A percentile compares a stretch with the other conserved stretches of the same genome.
Evolutionary conservation across 169 alveolate species (phyloP).

Genomic region (Toxoplasma gondii): DNA sequence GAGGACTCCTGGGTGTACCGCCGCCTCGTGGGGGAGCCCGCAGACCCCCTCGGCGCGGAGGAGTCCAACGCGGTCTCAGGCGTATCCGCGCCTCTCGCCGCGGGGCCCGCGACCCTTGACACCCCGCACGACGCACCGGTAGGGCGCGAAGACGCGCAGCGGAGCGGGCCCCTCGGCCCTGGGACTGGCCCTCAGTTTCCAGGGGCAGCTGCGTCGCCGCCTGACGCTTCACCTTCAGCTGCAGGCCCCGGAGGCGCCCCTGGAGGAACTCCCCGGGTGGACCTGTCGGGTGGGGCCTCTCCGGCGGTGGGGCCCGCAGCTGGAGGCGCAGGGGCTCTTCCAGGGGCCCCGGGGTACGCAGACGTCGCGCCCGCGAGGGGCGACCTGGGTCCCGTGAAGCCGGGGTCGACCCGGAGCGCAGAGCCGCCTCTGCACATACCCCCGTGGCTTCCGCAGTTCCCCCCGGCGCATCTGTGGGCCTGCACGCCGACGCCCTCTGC

Average conservation of each 20-base stretch:
- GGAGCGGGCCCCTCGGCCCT: background rate
- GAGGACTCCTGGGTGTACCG: conserved; percentile 36
- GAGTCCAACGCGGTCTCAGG: background rate
- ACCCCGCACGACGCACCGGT: background rate
- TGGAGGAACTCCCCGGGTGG: background rate
- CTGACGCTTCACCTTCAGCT: background rate
- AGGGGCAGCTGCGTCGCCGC: background rate
- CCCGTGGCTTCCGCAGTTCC: conserved; percentile 24
- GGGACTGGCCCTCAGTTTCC: background rate
- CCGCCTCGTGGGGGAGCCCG: conserved; percentile 4
- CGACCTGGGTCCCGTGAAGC: background rate
- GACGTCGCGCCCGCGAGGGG: background rate
- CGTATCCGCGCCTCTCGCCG: background rate
- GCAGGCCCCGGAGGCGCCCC: background rate
- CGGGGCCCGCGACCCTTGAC: background rate
- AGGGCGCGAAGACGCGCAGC: background rate
- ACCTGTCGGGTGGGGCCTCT: background rate
- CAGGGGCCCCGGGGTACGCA: background rate
- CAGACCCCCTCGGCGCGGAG: background rate
- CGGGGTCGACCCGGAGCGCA: background rate
- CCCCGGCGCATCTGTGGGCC: conserved; percentile 20
- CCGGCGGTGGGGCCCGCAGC: background rate
- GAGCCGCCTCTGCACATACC: conserved; percentile 38
- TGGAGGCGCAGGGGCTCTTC: background rate
- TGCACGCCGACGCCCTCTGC: conserved; percentile 26